Evolutionary conservation across 768 basidiomycete genomes (phyloP).

Genomic region (Boletales sp.): DNA sequence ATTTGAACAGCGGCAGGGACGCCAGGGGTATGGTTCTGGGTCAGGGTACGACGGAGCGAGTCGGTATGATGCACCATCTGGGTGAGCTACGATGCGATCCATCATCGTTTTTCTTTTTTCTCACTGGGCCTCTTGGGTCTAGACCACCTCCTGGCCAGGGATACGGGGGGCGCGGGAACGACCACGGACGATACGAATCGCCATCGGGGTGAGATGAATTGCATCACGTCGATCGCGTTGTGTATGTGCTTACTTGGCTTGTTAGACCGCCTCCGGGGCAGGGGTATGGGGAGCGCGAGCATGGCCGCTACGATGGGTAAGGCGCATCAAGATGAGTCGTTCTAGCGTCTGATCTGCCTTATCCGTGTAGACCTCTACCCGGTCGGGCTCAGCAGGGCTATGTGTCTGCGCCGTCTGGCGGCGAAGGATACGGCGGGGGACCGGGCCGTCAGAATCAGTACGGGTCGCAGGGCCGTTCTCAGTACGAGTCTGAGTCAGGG

Average conservation of each 20-base stretch:
- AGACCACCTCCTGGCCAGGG: conserved; percentile 1
- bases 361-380: conserved; percentile 4
- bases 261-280: conserved; percentile 10
- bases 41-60: background rate
- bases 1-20: background rate
- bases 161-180: background rate
- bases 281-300: background rate
- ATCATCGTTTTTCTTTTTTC: background rate
- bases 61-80: conserved; percentile 6
- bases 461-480: conserved; percentile 1
- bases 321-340: conserved; percentile 8
- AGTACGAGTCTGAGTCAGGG: conserved; percentile 7
- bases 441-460: conserved; percentile 13
- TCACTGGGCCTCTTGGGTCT: background rate
- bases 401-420: background rate
- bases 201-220: conserved; percentile 10
- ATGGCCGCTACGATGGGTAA: conserved; percentile 9
- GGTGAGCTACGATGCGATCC: conserved; percentile 4
- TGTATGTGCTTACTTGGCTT: background rate
- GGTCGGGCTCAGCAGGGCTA: conserved; percentile 6
- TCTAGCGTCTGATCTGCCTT: background rate
- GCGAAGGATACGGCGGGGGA: background rate
- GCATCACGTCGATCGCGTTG: background rate
- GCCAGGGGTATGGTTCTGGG: background rate
- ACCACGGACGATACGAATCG: background rate